A percentile compares a stretch with the other conserved stretches of the same genome.
phyloP scores from a whole-genome alignment of 345 rosid species.

The Arabidopsis thaliana region DNA sequence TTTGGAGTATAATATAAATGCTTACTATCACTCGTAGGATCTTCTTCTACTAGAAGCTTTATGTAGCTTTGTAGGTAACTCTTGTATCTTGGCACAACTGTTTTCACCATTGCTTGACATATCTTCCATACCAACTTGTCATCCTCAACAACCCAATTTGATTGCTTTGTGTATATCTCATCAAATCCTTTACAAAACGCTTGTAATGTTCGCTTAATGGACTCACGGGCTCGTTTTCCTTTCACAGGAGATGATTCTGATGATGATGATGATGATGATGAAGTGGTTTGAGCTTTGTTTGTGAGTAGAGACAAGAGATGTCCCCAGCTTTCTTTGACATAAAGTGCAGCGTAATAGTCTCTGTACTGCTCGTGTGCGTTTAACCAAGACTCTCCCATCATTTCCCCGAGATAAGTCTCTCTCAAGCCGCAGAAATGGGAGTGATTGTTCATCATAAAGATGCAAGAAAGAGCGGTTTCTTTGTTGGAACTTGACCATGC shows the following conservation, averaged over 20 bases:
- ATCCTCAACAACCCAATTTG: slow-evolving; percentile 64
- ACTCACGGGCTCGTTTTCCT: slow-evolving; percentile 38
- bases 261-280: slow-evolving; percentile 28
- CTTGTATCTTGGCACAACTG: slow-evolving; percentile 61
- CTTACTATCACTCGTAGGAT: slow-evolving; percentile 39
- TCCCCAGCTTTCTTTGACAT: slow-evolving; percentile 76
- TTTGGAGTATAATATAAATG: slow-evolving; percentile 54
- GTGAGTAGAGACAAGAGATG: slow-evolving; percentile 46
- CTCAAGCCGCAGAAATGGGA: slow-evolving; percentile 60
- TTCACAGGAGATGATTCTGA: slow-evolving; percentile 28
- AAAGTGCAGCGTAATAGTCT: slow-evolving; percentile 68
- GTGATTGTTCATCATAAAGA: slow-evolving; percentile 93
- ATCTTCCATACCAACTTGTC: slow-evolving; percentile 62
- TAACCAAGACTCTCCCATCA: slow-evolving; percentile 88
- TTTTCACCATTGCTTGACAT: slow-evolving; percentile 52
- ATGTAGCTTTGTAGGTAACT: slow-evolving; percentile 51
- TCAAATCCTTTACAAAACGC: slow-evolving; percentile 65
- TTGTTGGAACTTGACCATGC: slow-evolving; percentile 66
- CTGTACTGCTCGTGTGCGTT: slow-evolving; percentile 66
- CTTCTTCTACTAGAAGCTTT: slow-evolving; percentile 38
- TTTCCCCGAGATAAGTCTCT: slow-evolving; percentile 65
- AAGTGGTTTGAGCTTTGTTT: slow-evolving; percentile 17
- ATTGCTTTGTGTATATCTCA: slow-evolving; percentile 60
- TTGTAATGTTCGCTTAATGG: slow-evolving; percentile 49
- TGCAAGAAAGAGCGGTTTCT: slow-evolving; percentile 55